Base-by-base conservation (phyloP, 2,329 filamentous ascomycete species). In the Falciphora oryzae region DNA sequence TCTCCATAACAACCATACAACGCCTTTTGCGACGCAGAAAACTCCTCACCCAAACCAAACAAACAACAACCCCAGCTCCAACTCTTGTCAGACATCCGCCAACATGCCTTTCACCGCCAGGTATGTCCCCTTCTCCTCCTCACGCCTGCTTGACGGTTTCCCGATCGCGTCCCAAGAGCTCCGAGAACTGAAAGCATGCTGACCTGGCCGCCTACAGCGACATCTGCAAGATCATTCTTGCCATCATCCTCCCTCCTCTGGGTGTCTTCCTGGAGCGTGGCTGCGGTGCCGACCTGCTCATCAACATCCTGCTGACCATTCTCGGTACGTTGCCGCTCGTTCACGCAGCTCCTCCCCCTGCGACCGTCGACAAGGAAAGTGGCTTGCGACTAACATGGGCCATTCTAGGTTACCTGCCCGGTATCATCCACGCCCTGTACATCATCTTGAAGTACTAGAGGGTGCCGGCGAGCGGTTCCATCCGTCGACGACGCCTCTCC, bases 211-310 rank as follows among this genome's bases (percentile, higher is more conserved):
- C 22, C 28, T 29, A 57, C 62, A 76, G 75, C 71, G 84, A 87
- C 69, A 85, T 87, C 71, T 84, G 81, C 83, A 87, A 87, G 79
- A 85, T 87, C 83, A 85, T 96, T 80, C 85, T 96, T 80, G 93
- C 93, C 83, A 83, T 97, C 83, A 81, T 97, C 81, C 87, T 97
- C 69, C 93, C 93, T 65, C 93, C 93, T 75, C 80, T 97, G 65
- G 93, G 93, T 81, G 93, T 97, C 76, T 95, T 96, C 85, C 90
- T 97, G 71, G 93, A 97, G 89, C 88, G 90, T 71, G 93, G 93
- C 73, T 96, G 93, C 81, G 89, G 89, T 75, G 87, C 89, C 70
- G 91, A 96, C 76, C 83, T 97, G 74, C 83, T 94, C 79, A 96
- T 97, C 86, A 96, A 96, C 88, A 91, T 96, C 78, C 84, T 93